A percentile compares a stretch with the other conserved stretches of the same genome.
Evolutionary conservation across 306 rosid species (phyloP).

Genomic region (Bauhinia variegata): DNA sequence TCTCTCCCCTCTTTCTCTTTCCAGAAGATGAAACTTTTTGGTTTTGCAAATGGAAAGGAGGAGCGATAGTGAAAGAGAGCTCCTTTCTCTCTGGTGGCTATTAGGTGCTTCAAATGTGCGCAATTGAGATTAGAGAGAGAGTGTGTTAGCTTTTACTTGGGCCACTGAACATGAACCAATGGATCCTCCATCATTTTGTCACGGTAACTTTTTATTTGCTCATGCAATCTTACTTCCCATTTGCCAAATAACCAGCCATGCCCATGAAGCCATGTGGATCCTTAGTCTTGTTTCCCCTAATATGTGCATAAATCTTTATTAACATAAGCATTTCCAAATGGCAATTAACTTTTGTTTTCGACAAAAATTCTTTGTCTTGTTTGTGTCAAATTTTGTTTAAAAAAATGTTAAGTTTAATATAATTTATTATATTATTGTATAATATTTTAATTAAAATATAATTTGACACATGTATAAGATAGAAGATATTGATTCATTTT

Average conservation of each 20-base stretch:
- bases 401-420: too few species aligned
- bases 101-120: slow-evolving; percentile 3
- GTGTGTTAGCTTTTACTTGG: slow-evolving; percentile 9
- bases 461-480: too few species aligned
- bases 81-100: slow-evolving; percentile 30
- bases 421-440: too few species aligned
- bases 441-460: too few species aligned
- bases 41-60: slow-evolving; percentile 31
- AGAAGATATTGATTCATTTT: too few species aligned
- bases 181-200: slow-evolving; percentile 35
- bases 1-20: slow-evolving; percentile 19
- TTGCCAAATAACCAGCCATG: neutral
- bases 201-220: neutral
- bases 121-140: neutral
- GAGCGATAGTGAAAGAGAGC: slow-evolving; percentile 40
- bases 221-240: neutral
- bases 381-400: too few species aligned
- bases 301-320: too few species aligned
- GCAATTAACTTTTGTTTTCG: too few species aligned
- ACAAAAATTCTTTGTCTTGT: too few species aligned
- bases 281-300: neutral
- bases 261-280: neutral
- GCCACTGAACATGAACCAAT: slow-evolving; percentile 19
- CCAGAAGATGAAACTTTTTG: slow-evolving; percentile 45
- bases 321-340: too few species aligned